Percentiles rank a stretch among this genome's conserved stretches.
Evolutionary conservation across 192 early-diverging fungal species (phyloP).

Genomic region (Gigaspora rosea): DNA sequence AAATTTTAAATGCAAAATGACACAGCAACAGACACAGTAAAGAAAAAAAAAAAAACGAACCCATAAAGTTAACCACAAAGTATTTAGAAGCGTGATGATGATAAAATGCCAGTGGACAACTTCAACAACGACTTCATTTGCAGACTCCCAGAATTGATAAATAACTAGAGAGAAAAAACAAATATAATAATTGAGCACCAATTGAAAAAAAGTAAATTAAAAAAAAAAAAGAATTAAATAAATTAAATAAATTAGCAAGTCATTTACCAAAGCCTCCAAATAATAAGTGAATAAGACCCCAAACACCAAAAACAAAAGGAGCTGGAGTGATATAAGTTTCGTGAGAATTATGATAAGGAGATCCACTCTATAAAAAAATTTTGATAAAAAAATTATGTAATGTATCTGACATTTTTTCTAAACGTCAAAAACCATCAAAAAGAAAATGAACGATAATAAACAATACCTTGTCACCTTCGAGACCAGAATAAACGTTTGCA

Average conservation of each 20-base stretch:
- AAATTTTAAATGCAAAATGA: too few species aligned
- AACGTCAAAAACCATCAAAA: neutral
- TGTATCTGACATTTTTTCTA: neutral
- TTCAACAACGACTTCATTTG: conserved; percentile 55
- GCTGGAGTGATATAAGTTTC: conserved; percentile 69
- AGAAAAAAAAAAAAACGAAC: conserved; percentile 39
- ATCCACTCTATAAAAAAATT: conserved; percentile 22
- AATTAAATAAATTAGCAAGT: neutral
- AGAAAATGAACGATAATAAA: neutral
- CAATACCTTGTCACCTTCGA: neutral
- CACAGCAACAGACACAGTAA: too few species aligned
- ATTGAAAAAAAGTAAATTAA: neutral
- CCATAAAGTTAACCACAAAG: conserved; percentile 63
- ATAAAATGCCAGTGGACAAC: conserved; percentile 68
- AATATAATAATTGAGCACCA: neutral
- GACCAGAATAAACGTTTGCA: neutral
- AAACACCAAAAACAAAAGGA: conserved; percentile 58
- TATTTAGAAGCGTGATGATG: conserved; percentile 54
- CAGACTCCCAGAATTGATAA: conserved; percentile 65
- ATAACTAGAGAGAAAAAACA: conserved; percentile 32
- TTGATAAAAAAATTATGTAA: neutral
- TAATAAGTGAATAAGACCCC: conserved; percentile 64
- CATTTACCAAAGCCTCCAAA: conserved; percentile 56
- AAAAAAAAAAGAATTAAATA: neutral
- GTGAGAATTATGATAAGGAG: conserved; percentile 44